A percentile compares a stretch with the other conserved stretches of the same genome.
Conservation (phyloP, 2,329 filamentous ascomycete species). For the Elsinoe australis region DNA sequence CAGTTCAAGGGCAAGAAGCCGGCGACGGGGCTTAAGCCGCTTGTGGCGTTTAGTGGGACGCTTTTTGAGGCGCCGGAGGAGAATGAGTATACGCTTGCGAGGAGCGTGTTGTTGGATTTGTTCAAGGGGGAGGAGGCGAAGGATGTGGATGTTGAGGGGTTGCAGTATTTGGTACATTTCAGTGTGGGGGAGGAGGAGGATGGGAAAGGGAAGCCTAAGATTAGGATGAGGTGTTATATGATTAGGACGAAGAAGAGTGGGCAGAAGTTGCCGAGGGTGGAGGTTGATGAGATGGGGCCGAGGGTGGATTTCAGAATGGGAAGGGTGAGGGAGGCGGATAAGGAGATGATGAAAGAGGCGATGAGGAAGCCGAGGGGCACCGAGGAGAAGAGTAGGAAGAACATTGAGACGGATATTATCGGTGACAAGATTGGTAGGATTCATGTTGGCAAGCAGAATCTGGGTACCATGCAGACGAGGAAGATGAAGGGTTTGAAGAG, state of each 20-base stretch:
- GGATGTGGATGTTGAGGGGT: slow-evolving; percentile 87
- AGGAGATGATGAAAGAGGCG: slow-evolving; percentile 76
- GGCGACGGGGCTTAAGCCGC: slow-evolving; percentile 74
- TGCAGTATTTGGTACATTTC: slow-evolving; percentile 84
- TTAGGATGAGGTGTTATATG: slow-evolving; percentile 71
- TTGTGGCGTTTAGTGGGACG: slow-evolving; percentile 84
- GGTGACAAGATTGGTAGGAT: slow-evolving; percentile 95
- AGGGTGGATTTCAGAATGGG: slow-evolving; percentile 87
- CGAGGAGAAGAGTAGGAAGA: slow-evolving; percentile 80
- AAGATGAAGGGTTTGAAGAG: slow-evolving; percentile 99
- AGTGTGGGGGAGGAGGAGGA: slow-evolving; percentile 55
- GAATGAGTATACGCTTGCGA: slow-evolving; percentile 75
- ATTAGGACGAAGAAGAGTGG: slow-evolving; percentile 73
- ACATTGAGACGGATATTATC: slow-evolving; percentile 81
- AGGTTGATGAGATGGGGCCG: slow-evolving; percentile 92
- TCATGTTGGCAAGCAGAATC: slow-evolving; percentile 83
- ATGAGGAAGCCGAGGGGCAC: slow-evolving; percentile 72
- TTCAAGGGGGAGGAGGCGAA: slow-evolving; percentile 75
- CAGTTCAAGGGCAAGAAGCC: slow-evolving; percentile 62
- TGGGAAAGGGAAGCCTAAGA: slow-evolving; percentile 36
- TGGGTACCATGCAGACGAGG: slow-evolving; percentile 78
- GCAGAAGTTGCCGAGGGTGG: slow-evolving; percentile 79
- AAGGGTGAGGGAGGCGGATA: slow-evolving; percentile 69
- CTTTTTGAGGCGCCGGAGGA: slow-evolving; percentile 75
- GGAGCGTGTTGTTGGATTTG: slow-evolving; percentile 80